Percentiles rank a stretch among this genome's conserved stretches.
Conservation (phyloP, 108 stramenopile genomes). For the Mediolabrus comicus region DNA sequence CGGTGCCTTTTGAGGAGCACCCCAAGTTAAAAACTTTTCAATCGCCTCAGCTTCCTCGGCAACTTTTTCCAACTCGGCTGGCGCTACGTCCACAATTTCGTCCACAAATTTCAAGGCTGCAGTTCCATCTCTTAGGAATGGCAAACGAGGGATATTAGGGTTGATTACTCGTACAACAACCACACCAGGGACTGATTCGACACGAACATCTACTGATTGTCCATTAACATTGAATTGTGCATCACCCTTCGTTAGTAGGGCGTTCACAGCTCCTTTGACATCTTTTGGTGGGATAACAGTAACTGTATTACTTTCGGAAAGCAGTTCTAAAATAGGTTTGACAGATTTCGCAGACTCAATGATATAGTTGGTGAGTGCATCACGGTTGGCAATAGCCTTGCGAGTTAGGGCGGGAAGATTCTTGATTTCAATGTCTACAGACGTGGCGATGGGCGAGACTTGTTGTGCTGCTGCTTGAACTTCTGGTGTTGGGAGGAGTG, state of each 20-base stretch:
- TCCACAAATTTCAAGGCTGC: slow-evolving; percentile 30
- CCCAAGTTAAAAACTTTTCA: slow-evolving; percentile 37
- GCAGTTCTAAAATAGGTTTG: slow-evolving; percentile 24
- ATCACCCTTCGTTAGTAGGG: slow-evolving; percentile 16
- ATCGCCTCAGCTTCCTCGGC: slow-evolving; percentile 21
- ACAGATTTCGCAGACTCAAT: slow-evolving; percentile 29
- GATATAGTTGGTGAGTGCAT: slow-evolving; percentile 24
- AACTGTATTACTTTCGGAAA: slow-evolving; percentile 36
- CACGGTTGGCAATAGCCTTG: slow-evolving; percentile 35
- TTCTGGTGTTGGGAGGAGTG: slow-evolving; percentile 8
- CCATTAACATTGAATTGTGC: slow-evolving; percentile 32
- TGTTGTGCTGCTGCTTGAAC: slow-evolving; percentile 2
- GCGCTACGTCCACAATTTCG: slow-evolving; percentile 29
- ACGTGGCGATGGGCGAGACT: slow-evolving; percentile 10
- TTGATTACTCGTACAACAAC: slow-evolving; percentile 36
- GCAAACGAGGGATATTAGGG: slow-evolving; percentile 25
- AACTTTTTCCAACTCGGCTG: slow-evolving; percentile 21
- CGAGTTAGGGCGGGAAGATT: slow-evolving; percentile 24
- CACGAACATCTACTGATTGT: slow-evolving; percentile 22
- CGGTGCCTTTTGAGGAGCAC: slow-evolving; percentile 26
- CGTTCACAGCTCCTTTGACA: slow-evolving; percentile 28
- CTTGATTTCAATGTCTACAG: slow-evolving; percentile 35
- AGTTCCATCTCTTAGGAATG: slow-evolving; percentile 35
- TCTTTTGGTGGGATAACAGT: slow-evolving; percentile 27
- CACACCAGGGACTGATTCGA: slow-evolving; percentile 37